Percentiles rank a stretch among this genome's conserved stretches.
Conservation (phyloP, 2,329 filamentous ascomycete species). For the Sporothrix globosa region DNA sequence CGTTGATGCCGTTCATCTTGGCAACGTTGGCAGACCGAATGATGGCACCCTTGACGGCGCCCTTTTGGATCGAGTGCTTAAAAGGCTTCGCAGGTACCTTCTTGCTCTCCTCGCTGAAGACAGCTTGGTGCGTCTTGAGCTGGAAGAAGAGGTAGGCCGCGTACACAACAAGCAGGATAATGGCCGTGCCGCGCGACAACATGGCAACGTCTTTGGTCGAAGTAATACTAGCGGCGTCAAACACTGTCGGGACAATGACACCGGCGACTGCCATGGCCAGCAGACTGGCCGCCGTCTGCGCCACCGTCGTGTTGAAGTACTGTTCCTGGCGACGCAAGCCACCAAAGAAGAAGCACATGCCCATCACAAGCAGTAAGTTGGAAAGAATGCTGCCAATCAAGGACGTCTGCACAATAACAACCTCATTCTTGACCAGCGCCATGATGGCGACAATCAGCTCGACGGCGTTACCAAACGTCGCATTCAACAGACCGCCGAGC, state of each 20-base stretch:
- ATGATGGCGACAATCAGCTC: conserved; percentile 89
- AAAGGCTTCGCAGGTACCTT: conserved; percentile 69
- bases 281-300: conserved; percentile 82
- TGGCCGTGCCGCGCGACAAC: conserved; percentile 71
- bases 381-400: conserved; percentile 90
- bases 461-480: conserved; percentile 87
- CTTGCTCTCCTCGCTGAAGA: conserved; percentile 79
- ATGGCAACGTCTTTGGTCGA: conserved; percentile 56
- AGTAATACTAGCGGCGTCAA: conserved; percentile 59
- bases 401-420: conserved; percentile 88
- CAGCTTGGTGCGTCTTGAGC: conserved; percentile 76
- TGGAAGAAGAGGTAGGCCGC: conserved; percentile 86
- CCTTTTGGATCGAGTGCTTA: conserved; percentile 42
- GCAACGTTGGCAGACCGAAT: conserved; percentile 48
- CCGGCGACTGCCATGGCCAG: conserved; percentile 77
- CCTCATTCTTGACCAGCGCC: conserved; percentile 71
- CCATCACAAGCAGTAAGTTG: conserved; percentile 84
- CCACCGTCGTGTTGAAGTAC: conserved; percentile 88
- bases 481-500: conserved; percentile 84
- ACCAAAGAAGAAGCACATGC: conserved; percentile 90
- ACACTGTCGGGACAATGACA: conserved; percentile 88
- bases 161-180: conserved; percentile 86
- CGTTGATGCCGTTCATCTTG: conserved; percentile 38
- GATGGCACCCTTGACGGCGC: conserved; percentile 48
- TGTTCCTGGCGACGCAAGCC: conserved; percentile 79